These are phyloP conservation scores for Coccomyxa sp. DNA, from an alignment of 139 green algal species.

Conservation along the genomic window DNA sequence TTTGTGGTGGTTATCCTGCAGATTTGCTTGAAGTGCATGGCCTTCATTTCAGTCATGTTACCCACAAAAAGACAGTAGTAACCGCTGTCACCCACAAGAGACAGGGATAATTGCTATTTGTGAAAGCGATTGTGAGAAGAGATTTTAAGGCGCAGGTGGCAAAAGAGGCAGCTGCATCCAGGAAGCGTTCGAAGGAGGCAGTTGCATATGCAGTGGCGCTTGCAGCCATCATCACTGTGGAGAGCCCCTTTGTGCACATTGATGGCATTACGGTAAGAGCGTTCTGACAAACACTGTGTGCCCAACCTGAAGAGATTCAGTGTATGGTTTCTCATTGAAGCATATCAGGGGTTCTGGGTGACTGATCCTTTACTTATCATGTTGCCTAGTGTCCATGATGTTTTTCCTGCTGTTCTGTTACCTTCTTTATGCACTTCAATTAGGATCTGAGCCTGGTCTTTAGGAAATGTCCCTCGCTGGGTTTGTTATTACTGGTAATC, in stretches of 20 bases:
- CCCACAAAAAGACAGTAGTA: too few species aligned
- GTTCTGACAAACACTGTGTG: neutral
- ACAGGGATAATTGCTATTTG: neutral
- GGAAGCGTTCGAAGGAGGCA: neutral
- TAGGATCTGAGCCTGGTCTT: neutral
- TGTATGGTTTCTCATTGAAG: neutral
- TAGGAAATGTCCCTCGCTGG: neutral
- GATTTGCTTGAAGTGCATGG: neutral
- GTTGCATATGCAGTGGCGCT: conserved; percentile 74
- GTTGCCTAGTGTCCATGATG: neutral
- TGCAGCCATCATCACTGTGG: conserved; percentile 77
- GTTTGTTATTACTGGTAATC: neutral
- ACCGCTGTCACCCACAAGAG: neutral
- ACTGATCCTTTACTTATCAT: neutral
- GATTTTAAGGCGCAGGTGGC: neutral
- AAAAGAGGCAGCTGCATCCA: neutral
- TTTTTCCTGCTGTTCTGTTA: neutral
- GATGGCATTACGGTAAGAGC: conserved; percentile 28
- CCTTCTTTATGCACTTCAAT: neutral
- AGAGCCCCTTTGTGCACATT: conserved; percentile 79
- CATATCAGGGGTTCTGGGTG: too few species aligned
- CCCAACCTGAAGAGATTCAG: neutral
- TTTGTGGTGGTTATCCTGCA: neutral
- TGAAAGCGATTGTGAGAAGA: neutral
- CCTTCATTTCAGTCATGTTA: neutral